Base-by-base conservation (phyloP, 371 early-diverging fungal species). In the Cokeromyces recurvatus region DNA sequence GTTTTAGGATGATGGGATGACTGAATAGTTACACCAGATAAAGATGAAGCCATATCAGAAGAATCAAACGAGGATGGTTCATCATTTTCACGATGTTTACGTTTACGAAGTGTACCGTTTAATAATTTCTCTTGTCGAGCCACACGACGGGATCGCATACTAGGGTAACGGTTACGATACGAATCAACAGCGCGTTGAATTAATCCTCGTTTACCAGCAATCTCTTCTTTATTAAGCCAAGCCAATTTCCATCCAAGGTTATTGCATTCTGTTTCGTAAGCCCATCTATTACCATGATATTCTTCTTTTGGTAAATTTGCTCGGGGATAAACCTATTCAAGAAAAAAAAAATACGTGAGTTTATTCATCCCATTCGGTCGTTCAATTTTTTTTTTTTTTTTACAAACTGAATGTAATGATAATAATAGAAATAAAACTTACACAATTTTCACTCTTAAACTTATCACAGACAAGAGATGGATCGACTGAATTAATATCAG, bases 111-210 rank as follows among this genome's bases (percentile, higher is more conserved):
- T 1, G 74, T 74, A 12, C 74, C 74, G 27, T 74, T 74, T 39
- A 70, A 15, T 20, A 86, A 63, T 64, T 90, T 91, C 51, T 92
- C 90, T 59, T 91, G 83, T 39, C 91, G 76, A 8, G 89, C 82
- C 1, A 92, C 85, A 21, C 93, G 77, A 34, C 92, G 76, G 17
- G 86, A 87, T 42, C 91, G 77, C 63, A 85, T 79, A 35, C 87
- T 86, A 11, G 90, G 87, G 53, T 86, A 86, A 9, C 90, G 81
- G 48, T 94, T 90, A 41, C 97, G 81, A 58, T 90, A 97, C 27
- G 87, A 89, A 63, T 97, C 97, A 0, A 97, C 98, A 2, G 95
- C 95, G 0, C 97, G 76, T 62, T 97, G 98, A 41, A 97, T 80
- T 36, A 96, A 70, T 2, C 98, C 98, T 39, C 95, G 83, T 39